Percentiles rank a stretch among this genome's conserved stretches.
Conservation (phyloP, 345 rosid species). For the Kernera saxatilis region DNA sequence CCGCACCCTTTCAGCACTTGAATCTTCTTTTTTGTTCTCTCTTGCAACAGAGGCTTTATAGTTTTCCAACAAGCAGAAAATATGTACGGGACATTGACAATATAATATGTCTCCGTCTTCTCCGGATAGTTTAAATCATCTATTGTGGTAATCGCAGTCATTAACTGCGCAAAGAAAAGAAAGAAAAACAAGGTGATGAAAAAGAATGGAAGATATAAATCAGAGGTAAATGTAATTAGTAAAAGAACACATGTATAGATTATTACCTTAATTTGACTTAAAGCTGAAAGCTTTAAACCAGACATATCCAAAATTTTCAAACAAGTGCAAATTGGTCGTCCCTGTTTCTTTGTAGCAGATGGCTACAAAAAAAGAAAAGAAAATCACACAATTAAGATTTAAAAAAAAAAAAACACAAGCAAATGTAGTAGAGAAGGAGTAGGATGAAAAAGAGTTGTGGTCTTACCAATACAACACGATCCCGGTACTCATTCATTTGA, state of each 20-base stretch:
- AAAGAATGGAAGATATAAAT: neutral
- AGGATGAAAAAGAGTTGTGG: neutral
- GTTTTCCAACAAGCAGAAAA: slow-evolving; percentile 98
- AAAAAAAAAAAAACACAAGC: neutral
- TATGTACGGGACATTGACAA: slow-evolving; percentile 84
- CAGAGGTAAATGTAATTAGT: neutral
- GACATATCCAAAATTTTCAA: slow-evolving; percentile 96
- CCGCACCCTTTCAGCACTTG: slow-evolving; percentile 85
- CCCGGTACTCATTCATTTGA: slow-evolving; percentile 96
- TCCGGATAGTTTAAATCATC: slow-evolving; percentile 98
- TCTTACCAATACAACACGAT: slow-evolving; percentile 80
- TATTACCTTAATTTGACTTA: slow-evolving; percentile 80
- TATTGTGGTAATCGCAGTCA: slow-evolving; percentile 70
- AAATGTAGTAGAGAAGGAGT: neutral
- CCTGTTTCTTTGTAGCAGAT: slow-evolving; percentile 59
- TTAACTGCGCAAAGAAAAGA: slow-evolving; percentile 44
- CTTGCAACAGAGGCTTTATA: slow-evolving; percentile 90
- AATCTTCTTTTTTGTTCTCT: slow-evolving; percentile 81
- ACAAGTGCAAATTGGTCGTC: slow-evolving; percentile 64
- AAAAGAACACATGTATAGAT: neutral
- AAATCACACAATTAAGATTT: neutral
- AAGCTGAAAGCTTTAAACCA: slow-evolving; percentile 82
- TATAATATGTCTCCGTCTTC: slow-evolving; percentile 81
- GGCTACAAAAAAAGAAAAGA: slow-evolving; percentile 48
- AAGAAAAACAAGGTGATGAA: neutral